phyloP scores from a whole-genome alignment of 2,329 filamentous ascomycete genomes.

The Pestalotiopsis sp. region DNA sequence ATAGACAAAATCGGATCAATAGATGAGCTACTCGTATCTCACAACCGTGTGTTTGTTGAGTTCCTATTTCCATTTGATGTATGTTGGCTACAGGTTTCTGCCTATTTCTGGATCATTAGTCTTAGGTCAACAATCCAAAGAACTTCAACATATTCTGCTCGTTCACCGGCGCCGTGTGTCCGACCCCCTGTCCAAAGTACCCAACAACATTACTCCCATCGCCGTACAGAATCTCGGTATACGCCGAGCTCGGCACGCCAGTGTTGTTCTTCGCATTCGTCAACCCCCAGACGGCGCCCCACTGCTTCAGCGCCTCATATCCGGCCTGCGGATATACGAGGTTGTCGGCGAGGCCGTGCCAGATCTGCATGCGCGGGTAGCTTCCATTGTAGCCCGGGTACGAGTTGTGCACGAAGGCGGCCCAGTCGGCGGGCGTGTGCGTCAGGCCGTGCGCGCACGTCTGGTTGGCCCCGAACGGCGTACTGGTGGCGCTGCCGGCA shows the following conservation, averaged over 20 bases:
- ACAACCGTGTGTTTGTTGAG: too few relatives aligned
- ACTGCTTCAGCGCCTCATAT: constrained; percentile 28
- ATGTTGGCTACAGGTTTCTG: too few relatives aligned
- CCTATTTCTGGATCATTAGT: not conserved
- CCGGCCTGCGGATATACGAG: constrained; percentile 28
- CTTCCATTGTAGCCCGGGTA: constrained; percentile 36
- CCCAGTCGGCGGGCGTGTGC: constrained; percentile 30
- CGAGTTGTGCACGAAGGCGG: constrained; percentile 29
- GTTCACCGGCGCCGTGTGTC: constrained; percentile 16
- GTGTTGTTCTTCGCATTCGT: constrained; percentile 13
- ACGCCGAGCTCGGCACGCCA: constrained; percentile 9
- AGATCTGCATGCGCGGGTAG: constrained; percentile 35
- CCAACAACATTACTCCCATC: constrained; percentile 15
- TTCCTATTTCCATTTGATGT: too few relatives aligned
- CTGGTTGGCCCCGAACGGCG: constrained; percentile 20
- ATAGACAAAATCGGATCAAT: too few relatives aligned
- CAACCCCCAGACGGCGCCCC: constrained; percentile 19
- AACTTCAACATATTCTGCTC: constrained; percentile 17
- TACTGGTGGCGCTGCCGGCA: constrained; percentile 16
- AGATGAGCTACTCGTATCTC: too few relatives aligned
- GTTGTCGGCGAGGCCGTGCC: constrained; percentile 35
- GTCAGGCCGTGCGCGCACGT: constrained; percentile 19
- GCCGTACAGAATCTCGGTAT: constrained; percentile 17
- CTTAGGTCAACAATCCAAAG: constrained; percentile 15
- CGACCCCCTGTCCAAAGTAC: constrained; percentile 16